Conservation (phyloP, 768 basidiomycete genomes). For the Boletus tomentosulus region DNA sequence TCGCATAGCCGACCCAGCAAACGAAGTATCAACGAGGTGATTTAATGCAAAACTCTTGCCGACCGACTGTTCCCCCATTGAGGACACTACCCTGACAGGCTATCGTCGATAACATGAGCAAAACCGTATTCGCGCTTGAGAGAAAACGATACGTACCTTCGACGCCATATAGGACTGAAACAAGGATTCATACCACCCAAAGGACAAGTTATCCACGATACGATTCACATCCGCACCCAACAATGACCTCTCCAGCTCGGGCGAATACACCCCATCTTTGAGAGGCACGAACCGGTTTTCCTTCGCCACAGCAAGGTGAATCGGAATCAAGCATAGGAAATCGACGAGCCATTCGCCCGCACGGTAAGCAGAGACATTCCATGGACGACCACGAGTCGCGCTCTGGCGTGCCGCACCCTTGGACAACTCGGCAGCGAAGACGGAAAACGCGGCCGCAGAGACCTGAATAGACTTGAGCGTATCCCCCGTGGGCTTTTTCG, state of each 20-base stretch:
- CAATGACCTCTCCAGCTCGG: constrained; percentile 46
- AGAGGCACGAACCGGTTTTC: constrained; percentile 61
- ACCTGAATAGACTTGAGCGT: constrained; percentile 38
- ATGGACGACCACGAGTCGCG: constrained; percentile 3
- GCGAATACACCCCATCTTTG: constrained; percentile 52
- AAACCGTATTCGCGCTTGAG: rapidly evolving
- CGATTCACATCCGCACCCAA: constrained; percentile 55
- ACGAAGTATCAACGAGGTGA: constrained; percentile 60
- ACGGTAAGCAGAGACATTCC: constrained; percentile 38
- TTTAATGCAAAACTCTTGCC: constrained; percentile 59
- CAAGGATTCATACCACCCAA: constrained; percentile 65
- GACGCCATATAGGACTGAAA: constrained; percentile 59
- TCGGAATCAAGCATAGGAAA: constrained; percentile 58
- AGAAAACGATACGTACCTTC: constrained; percentile 34
- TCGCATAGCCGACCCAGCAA: constrained; percentile 63
- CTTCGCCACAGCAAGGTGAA: constrained; percentile 55
- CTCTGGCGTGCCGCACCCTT: not conserved
- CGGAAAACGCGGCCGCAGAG: constrained; percentile 26
- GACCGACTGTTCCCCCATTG: constrained; percentile 67
- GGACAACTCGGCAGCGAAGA: constrained; percentile 21
- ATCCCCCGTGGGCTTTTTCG: constrained; percentile 50
- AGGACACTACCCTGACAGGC: constrained; percentile 63
- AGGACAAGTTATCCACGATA: constrained; percentile 52
- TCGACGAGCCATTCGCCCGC: constrained; percentile 63
- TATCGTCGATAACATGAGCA: constrained; percentile 15